phyloP scores from a whole-genome alignment of 108 stramenopile species.

The Stephanodiscus minutulus region DNA sequence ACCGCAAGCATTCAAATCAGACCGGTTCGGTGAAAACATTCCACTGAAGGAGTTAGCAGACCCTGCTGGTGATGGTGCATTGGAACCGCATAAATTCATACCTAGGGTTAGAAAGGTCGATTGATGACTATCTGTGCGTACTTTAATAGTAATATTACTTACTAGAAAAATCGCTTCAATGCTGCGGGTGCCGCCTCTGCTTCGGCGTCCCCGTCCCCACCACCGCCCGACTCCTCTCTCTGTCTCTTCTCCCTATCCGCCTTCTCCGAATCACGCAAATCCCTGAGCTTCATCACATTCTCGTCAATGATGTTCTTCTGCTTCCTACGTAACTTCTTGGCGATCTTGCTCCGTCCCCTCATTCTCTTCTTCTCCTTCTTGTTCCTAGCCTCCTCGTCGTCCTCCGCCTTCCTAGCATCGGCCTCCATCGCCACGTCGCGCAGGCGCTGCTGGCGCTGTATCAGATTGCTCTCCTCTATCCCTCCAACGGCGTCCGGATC shows the following conservation, averaged over 20 bases:
- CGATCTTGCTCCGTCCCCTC: constrained; percentile 95
- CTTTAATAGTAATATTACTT: too few species aligned
- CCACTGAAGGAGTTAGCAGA: constrained; percentile 51
- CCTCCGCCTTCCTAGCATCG: constrained; percentile 49
- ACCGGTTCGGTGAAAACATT: constrained; percentile 31
- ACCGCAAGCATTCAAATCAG: too few species aligned
- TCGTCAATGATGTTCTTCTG: constrained; percentile 92
- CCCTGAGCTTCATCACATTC: constrained; percentile 71
- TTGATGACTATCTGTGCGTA: too few species aligned
- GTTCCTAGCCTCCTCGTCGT: constrained; percentile 44
- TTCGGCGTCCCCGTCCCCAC: background rate
- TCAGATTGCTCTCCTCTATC: constrained; percentile 77
- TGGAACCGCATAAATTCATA: too few species aligned
- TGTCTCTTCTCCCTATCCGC: constrained; percentile 32
- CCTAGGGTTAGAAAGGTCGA: too few species aligned
- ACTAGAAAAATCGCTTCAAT: constrained; percentile 56
- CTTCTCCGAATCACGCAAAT: constrained; percentile 76
- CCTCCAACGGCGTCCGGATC: constrained; percentile 90
- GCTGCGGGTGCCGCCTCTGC: constrained; percentile 53
- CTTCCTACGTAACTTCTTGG: constrained; percentile 90
- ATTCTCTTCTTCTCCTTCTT: constrained; percentile 92
- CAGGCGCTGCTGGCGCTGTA: constrained; percentile 61
- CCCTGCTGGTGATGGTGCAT: too few species aligned
- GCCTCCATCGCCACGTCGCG: constrained; percentile 70
- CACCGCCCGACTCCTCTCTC: constrained; percentile 30